Conservation (phyloP, 1,139 yeast genomes). For the Saccharomyces hybrid region DNA sequence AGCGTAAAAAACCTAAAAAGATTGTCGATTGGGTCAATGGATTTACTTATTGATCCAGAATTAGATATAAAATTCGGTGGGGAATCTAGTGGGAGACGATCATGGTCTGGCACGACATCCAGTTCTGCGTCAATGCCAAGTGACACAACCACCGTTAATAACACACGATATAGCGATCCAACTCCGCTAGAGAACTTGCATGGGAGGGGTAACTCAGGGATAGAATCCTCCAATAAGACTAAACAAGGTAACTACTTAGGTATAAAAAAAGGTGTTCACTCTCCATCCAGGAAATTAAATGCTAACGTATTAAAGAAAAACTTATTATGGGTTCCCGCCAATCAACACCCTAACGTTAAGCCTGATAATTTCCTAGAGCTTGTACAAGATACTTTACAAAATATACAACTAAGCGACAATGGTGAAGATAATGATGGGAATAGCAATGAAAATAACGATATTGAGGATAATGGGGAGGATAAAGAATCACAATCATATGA, state of each 20-base stretch:
- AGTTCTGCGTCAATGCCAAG: conserved; percentile 9
- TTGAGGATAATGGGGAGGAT: not conserved
- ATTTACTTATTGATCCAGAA: conserved; percentile 27
- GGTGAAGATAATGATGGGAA: conserved; percentile 5
- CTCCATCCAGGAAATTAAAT: conserved; percentile 1
- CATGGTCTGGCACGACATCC: conserved; percentile 13
- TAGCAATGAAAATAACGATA: conserved; percentile 2
- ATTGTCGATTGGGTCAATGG: conserved; percentile 30
- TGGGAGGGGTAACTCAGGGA: not conserved
- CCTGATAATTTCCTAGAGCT: conserved; percentile 82
- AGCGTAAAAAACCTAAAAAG: conserved; percentile 29
- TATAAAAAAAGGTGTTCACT: not conserved
- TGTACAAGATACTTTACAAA: conserved; percentile 70
- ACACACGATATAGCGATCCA: conserved; percentile 6
- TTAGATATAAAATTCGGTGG: conserved; percentile 11
- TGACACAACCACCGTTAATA: conserved; percentile 3
- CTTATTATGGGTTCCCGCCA: conserved; percentile 87
- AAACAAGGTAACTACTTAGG: not conserved
- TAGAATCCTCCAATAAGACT: not conserved
- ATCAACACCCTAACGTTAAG: conserved; percentile 81
- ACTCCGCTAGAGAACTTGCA: conserved; percentile 5
- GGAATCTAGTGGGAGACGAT: conserved; percentile 8
- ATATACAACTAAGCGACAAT: conserved; percentile 38
- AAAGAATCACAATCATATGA: conserved; percentile 4
- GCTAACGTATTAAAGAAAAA: conserved; percentile 22